Conservation (phyloP, 2,329 filamentous ascomycete genomes). For the Aspergillus carbonarius region DNA sequence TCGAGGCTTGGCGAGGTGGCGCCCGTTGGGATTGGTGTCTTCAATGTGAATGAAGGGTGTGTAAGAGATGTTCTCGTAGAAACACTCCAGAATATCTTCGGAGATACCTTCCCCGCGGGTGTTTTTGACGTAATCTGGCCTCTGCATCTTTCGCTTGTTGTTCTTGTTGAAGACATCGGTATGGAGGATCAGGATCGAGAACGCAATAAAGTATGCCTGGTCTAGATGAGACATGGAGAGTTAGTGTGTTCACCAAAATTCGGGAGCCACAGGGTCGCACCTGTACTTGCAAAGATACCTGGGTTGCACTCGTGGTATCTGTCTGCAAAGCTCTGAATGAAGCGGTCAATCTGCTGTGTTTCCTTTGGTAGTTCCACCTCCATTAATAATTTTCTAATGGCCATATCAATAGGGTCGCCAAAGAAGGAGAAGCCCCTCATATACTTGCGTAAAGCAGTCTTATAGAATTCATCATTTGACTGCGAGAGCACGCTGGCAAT, state of each 20-base stretch:
- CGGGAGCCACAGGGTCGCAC: constrained; percentile 33
- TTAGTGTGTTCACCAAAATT: too few relatives aligned
- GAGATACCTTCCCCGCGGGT: constrained; percentile 88
- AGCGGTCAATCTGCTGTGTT: constrained; percentile 95
- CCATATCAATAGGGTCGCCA: constrained; percentile 97
- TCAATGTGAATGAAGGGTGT: constrained; percentile 98
- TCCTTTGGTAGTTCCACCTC: constrained; percentile 95
- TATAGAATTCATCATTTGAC: constrained; percentile 78
- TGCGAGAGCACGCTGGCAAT: constrained; percentile 86
- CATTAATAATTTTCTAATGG: constrained; percentile 91
- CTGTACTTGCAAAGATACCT: constrained; percentile 81
- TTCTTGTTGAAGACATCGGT: constrained; percentile 99
- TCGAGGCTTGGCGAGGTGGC: constrained; percentile 69
- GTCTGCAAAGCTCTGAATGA: constrained; percentile 90
- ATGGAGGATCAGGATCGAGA: constrained; percentile 92
- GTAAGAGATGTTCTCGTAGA: constrained; percentile 98
- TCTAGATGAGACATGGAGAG: constrained; percentile 48
- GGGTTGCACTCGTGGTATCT: constrained; percentile 98
- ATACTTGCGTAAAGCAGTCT: constrained; percentile 83
- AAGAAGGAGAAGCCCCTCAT: constrained; percentile 96
- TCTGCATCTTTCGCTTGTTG: constrained; percentile 99
- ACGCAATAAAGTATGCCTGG: constrained; percentile 97
- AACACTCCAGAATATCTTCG: constrained; percentile 88
- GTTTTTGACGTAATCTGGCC: constrained; percentile 91
- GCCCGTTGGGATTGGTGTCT: constrained; percentile 73